phyloP scores from a whole-genome alignment of 257 asterid species.

The Handroanthus guayacan region DNA sequence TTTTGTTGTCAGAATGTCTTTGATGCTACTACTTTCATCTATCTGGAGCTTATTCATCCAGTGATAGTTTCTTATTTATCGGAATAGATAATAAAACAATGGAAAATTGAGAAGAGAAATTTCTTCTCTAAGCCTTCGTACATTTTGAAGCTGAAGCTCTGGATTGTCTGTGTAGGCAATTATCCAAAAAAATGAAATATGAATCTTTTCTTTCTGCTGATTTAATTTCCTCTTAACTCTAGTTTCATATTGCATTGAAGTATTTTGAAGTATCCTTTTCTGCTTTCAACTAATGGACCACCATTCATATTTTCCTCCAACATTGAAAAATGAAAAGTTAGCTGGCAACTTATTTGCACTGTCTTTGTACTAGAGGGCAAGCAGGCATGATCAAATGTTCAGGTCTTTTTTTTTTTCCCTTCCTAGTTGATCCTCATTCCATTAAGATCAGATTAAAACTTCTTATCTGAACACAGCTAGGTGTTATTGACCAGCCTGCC shows the following conservation, averaged over 20 bases:
- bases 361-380: neutral
- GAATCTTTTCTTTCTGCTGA: neutral
- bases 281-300: neutral
- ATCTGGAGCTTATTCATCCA: neutral
- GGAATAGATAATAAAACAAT: neutral
- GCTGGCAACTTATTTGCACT: neutral
- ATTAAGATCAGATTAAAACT: neutral
- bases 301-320: neutral
- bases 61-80: neutral
- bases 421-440: neutral
- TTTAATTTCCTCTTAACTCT: neutral
- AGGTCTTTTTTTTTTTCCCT: neutral
- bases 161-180: neutral
- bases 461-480: neutral
- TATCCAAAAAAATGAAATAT: neutral
- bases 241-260: too few species aligned
- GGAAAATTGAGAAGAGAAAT: neutral
- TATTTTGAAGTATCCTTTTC: too few species aligned
- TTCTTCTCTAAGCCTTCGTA: neutral
- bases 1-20: neutral
- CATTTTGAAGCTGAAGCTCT: neutral
- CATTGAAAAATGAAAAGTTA: neutral
- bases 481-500: neutral
- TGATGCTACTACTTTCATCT: neutral
- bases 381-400: neutral